Evolutionary conservation across 2,329 filamentous ascomycete species (phyloP).

Genomic region (Sporothrix curviconia): DNA sequence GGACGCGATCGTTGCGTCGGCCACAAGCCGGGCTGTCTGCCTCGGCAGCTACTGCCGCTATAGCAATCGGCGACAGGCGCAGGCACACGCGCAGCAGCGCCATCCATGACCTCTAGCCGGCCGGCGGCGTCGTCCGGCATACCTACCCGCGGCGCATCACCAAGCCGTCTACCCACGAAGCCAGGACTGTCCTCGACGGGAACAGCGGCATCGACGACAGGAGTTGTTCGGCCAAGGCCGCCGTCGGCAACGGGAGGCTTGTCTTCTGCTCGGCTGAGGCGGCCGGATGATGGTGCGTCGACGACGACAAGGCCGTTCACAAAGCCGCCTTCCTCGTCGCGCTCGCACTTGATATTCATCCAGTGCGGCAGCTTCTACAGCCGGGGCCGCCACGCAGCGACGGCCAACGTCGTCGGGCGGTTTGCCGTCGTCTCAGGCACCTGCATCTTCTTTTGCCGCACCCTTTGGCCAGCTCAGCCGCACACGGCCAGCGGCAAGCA

Average conservation of each 20-base stretch:
- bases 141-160: conserved; percentile 34
- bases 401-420: conserved; percentile 20
- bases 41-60: neutral
- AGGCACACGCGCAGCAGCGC: neutral
- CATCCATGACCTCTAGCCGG: conserved; percentile 12
- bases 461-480: neutral
- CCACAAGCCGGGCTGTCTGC: conserved; percentile 24
- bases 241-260: neutral
- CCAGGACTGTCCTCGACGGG: neutral
- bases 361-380: conserved; percentile 9
- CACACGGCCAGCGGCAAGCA: neutral
- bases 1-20: conserved; percentile 44
- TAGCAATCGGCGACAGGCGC: conserved; percentile 1
- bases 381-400: conserved; percentile 11
- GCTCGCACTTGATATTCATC: neutral
- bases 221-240: conserved; percentile 20
- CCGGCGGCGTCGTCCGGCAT: neutral
- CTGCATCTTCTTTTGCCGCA: too few relatives aligned
- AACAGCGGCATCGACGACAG: conserved; percentile 15
- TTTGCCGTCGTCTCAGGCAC: too few relatives aligned
- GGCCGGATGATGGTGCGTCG: neutral
- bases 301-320: neutral
- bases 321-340: conserved; percentile 12
- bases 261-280: neutral
- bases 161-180: conserved; percentile 45